Evolutionary conservation across 805 yeast genomes (phyloP).

Genomic region (Kodamaea jinghongensis): DNA sequence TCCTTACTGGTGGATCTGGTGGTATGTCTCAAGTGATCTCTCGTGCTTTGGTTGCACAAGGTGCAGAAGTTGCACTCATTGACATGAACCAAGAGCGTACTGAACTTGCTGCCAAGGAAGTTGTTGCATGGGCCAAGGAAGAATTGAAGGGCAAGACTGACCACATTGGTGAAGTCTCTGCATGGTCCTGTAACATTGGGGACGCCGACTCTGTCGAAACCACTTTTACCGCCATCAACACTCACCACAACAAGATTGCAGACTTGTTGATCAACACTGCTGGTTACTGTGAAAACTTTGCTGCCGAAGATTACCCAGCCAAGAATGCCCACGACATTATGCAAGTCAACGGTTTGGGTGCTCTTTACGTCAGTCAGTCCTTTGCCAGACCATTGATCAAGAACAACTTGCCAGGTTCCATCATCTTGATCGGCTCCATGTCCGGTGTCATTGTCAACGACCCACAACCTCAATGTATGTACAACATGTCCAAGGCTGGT

Average conservation of each 20-base stretch:
- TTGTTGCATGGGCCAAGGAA: conserved; percentile 46
- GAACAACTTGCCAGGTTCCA: conserved; percentile 55
- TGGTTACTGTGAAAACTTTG: conserved; percentile 80
- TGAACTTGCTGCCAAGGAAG: conserved; percentile 50
- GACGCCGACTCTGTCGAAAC: conserved; percentile 58
- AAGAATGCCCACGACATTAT: conserved; percentile 63
- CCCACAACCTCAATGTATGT: conserved; percentile 77
- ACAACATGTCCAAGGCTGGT: conserved; percentile 86
- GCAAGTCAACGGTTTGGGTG: conserved; percentile 72
- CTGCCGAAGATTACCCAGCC: conserved; percentile 76
- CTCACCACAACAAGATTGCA: conserved; percentile 59
- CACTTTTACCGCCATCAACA: conserved; percentile 51
- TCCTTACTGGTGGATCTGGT: conserved; percentile 81
- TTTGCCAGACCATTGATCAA: conserved; percentile 66
- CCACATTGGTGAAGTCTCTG: conserved; percentile 44
- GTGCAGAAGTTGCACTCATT: conserved; percentile 71
- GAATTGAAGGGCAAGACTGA: conserved; percentile 34
- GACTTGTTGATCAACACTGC: conserved; percentile 73
- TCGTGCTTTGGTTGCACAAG: conserved; percentile 69
- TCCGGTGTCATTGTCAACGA: conserved; percentile 74
- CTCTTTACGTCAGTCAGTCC: conserved; percentile 70
- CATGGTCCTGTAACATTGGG: conserved; percentile 75
- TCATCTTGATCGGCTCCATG: conserved; percentile 75
- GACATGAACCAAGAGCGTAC: conserved; percentile 65
- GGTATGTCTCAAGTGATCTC: conserved; percentile 66